These are phyloP conservation scores for Lathyrus aphaca DNA, from an alignment of 306 rosid genomes.

Conservation along the genomic window DNA sequence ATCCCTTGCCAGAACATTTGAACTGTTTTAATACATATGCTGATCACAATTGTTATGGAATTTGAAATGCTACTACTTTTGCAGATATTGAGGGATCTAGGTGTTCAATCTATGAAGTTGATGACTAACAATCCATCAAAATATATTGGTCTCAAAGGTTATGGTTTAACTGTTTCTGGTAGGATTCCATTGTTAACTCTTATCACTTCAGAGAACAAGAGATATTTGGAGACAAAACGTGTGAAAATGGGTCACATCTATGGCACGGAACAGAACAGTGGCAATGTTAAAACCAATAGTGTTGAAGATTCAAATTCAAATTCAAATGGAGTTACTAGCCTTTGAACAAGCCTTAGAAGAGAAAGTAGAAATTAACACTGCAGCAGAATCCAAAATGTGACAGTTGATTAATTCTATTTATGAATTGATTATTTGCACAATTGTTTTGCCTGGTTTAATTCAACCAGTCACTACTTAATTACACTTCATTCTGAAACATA, in stretches of 20 bases:
- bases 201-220: slow-evolving; percentile 73
- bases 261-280: slow-evolving; percentile 39
- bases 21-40: slow-evolving; percentile 5
- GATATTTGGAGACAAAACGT: slow-evolving; percentile 77
- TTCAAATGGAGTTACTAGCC: neutral
- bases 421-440: slow-evolving; percentile 17
- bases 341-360: slow-evolving; percentile 26
- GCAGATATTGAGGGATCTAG: slow-evolving; percentile 79
- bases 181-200: slow-evolving; percentile 75
- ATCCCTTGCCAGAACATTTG: slow-evolving; percentile 5
- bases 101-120: slow-evolving; percentile 82
- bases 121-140: slow-evolving; percentile 92
- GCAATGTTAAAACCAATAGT: slow-evolving; percentile 11
- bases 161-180: slow-evolving; percentile 73
- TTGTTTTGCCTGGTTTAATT: slow-evolving; percentile 29
- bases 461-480: neutral
- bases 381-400: slow-evolving; percentile 12
- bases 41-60: slow-evolving; percentile 7
- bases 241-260: slow-evolving; percentile 79
- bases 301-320: slow-evolving; percentile 43
- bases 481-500: neutral
- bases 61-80: slow-evolving; percentile 37
- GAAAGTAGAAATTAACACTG: neutral
- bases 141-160: slow-evolving; percentile 80
- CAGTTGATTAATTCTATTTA: neutral